These are phyloP conservation scores for Hyaloscypha finlandica DNA, from an alignment of 495 filamentous ascomycete genomes.

Conservation along the genomic window DNA sequence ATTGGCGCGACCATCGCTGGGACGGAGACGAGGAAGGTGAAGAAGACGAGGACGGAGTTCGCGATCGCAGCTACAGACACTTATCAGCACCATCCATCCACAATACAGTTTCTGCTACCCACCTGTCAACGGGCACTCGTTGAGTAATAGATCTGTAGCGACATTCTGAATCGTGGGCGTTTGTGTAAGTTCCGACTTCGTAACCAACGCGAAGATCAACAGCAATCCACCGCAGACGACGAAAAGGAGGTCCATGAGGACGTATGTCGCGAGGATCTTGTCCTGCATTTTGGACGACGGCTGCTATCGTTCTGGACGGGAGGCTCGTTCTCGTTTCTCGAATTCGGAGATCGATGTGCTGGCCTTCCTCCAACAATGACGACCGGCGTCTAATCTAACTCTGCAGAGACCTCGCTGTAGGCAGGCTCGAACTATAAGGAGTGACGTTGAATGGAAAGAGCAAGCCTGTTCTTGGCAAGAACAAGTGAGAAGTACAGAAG, in stretches of 20 bases:
- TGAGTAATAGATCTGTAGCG: conserved; percentile 62
- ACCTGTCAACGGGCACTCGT: conserved; percentile 62
- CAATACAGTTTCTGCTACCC: conserved; percentile 18
- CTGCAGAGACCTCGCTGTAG: conserved; percentile 7
- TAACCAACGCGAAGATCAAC: conserved; percentile 61
- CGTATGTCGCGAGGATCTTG: conserved; percentile 58
- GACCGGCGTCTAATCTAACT: conserved; percentile 46
- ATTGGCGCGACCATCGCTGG: conserved; percentile 60
- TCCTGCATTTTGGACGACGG: conserved; percentile 31
- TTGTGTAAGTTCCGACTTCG: conserved; percentile 47
- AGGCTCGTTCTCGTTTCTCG: not conserved
- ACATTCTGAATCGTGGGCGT: conserved; percentile 54
- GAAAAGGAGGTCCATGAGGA: conserved; percentile 61
- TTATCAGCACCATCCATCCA: conserved; percentile 32
- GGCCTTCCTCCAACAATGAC: conserved; percentile 34
- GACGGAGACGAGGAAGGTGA: conserved; percentile 56
- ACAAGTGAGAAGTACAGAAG: conserved; percentile 37
- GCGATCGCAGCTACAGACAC: conserved; percentile 56
- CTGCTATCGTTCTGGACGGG: conserved; percentile 6
- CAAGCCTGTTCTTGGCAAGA: conserved; percentile 11
- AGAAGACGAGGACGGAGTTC: conserved; percentile 63
- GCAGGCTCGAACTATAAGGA: conserved; percentile 6
- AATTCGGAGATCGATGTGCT: not conserved
- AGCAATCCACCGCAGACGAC: conserved; percentile 63
- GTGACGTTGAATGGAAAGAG: conserved; percentile 5